phyloP scores from a whole-genome alignment of 768 basidiomycete genomes.

The Lactifluus subvellereus region DNA sequence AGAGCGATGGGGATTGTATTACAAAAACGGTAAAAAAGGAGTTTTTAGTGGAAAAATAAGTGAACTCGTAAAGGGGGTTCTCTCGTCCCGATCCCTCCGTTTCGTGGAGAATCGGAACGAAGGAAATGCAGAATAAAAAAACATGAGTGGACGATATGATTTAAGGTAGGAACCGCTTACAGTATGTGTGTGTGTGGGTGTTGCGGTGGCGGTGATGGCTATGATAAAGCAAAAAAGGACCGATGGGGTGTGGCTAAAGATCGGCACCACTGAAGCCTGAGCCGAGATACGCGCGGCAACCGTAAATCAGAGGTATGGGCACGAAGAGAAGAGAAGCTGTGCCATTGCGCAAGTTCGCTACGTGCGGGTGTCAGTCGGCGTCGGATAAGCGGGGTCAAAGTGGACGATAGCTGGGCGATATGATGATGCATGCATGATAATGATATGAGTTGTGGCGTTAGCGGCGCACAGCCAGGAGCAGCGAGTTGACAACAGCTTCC shows the following conservation, averaged over 20 bases:
- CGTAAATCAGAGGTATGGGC: background rate
- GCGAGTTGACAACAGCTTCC: background rate
- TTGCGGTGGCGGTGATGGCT: background rate
- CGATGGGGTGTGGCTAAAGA: background rate
- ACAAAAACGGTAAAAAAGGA: too few species aligned
- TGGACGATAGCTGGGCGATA: background rate
- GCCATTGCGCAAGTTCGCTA: too few species aligned
- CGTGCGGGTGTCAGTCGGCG: background rate
- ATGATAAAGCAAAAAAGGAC: too few species aligned
- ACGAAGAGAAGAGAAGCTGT: background rate
- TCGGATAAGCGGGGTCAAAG: background rate
- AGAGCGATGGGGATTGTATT: too few species aligned
- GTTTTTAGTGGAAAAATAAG: too few species aligned
- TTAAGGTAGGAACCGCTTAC: background rate
- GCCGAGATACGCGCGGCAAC: background rate
- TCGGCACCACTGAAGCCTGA: background rate
- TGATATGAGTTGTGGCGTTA: background rate
- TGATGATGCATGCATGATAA: background rate
- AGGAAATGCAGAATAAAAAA: background rate
- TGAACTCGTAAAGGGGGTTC: too few species aligned
- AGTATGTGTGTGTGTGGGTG: background rate
- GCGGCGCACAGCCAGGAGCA: background rate
- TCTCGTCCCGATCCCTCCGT: too few species aligned
- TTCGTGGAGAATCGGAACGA: background rate
- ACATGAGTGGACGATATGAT: background rate